Conservation (phyloP, 108 stramenopile species). For the Conticribra weissflogii region DNA sequence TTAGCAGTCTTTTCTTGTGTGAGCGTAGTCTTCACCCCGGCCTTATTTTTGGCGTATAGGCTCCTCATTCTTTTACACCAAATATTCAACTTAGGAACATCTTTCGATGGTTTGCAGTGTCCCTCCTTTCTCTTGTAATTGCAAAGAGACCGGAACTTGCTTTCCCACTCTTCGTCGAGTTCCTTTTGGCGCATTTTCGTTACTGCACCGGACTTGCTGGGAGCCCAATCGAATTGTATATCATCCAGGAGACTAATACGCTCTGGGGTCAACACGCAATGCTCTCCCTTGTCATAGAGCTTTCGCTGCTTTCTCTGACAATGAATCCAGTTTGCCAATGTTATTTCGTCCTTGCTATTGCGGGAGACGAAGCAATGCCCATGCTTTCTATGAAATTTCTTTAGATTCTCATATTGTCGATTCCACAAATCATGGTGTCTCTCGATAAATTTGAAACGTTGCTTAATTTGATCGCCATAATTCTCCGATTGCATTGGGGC, state of each 20-base stretch:
- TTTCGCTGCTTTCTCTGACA: constrained; percentile 26
- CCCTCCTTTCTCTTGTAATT: constrained; percentile 10
- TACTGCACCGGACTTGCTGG: constrained; percentile 11
- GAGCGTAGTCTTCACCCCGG: constrained; percentile 52
- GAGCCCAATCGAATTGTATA: constrained; percentile 66
- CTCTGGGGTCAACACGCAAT: constrained; percentile 50
- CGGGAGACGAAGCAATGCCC: constrained; percentile 22
- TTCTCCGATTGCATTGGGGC: constrained; percentile 27
- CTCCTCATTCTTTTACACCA: constrained; percentile 6
- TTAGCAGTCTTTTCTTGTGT: constrained; percentile 48
- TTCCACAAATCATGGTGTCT: constrained; percentile 8
- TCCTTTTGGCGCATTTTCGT: background rate
- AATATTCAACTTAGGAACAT: constrained; percentile 6
- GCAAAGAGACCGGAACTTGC: constrained; percentile 1
- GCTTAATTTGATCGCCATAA: constrained; percentile 7
- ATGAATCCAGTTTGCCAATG: constrained; percentile 26
- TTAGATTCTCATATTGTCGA: constrained; percentile 12
- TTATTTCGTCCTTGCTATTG: background rate
- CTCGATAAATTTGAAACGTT: background rate
- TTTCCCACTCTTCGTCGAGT: constrained; percentile 15
- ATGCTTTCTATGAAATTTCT: constrained; percentile 20
- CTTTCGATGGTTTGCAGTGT: constrained; percentile 7
- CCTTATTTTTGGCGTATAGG: constrained; percentile 17
- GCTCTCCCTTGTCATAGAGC: constrained; percentile 15
- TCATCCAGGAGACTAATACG: constrained; percentile 67